Conservation (phyloP, 768 basidiomycete species). For the Pisolithus tinctorius region DNA sequence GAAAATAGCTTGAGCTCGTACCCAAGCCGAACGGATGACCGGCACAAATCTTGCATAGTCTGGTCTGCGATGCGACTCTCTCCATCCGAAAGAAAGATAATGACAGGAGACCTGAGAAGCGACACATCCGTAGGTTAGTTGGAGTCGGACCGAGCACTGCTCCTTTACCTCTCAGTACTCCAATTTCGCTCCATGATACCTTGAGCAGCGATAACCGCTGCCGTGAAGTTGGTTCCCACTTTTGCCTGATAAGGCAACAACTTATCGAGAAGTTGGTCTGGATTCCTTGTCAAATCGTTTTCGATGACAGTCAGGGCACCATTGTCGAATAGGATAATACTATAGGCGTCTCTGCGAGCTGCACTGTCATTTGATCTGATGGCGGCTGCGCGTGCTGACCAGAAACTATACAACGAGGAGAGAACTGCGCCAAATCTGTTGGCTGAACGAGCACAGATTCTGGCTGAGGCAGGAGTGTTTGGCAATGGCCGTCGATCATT, state of each 20-base stretch:
- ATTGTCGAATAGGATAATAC: conserved; percentile 37
- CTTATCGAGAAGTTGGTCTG: conserved; percentile 32
- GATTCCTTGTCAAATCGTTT: conserved; percentile 37
- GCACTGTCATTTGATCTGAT: conserved; percentile 25
- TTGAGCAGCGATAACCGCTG: conserved; percentile 30
- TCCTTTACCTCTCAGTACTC: conserved; percentile 37
- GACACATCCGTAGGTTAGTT: neutral
- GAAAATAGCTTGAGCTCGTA: conserved; percentile 25
- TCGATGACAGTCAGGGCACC: conserved; percentile 15
- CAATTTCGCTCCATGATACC: conserved; percentile 34
- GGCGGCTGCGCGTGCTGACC: conserved; percentile 38
- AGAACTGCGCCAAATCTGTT: conserved; percentile 50
- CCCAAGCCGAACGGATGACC: conserved; percentile 34
- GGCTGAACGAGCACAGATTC: conserved; percentile 27
- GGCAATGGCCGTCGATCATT: conserved; percentile 34
- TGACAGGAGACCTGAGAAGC: conserved; percentile 1
- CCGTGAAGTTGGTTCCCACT: conserved; percentile 36
- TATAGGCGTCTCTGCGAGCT: conserved; percentile 31
- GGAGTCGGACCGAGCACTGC: neutral
- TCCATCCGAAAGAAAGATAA: conserved; percentile 17
- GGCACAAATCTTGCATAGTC: conserved; percentile 30
- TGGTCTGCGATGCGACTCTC: conserved; percentile 32
- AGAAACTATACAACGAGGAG: conserved; percentile 44
- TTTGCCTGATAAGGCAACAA: conserved; percentile 25
- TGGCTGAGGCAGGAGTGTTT: conserved; percentile 29